phyloP scores from a whole-genome alignment of 2,329 filamentous ascomycete genomes.

The Botrytis paeoniae region DNA sequence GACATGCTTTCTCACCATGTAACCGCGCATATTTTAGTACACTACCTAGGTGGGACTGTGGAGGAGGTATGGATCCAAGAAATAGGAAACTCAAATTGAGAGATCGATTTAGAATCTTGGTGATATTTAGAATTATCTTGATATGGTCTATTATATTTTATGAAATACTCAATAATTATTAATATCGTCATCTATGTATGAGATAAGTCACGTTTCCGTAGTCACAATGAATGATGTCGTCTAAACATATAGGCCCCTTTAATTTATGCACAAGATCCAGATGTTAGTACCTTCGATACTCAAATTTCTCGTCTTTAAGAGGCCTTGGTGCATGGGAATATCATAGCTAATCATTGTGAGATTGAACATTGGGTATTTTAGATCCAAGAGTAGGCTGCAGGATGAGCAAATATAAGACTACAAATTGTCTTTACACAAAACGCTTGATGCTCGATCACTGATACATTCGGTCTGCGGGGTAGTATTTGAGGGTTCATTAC shows the following conservation, averaged over 20 bases:
- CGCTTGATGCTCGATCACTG: background rate
- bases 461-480: too few species aligned
- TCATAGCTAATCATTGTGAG: background rate
- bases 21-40: slow-evolving; percentile 12
- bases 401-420: background rate
- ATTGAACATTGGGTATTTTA: background rate
- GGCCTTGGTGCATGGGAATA: too few species aligned
- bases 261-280: background rate
- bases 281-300: background rate
- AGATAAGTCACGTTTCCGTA: background rate
- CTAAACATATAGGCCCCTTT: background rate
- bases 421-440: background rate
- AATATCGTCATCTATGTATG: background rate
- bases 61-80: background rate
- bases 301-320: background rate
- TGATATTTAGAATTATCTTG: background rate
- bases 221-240: background rate
- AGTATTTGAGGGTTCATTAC: background rate
- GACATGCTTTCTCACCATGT: slow-evolving; percentile 16
- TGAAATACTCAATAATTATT: background rate
- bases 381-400: background rate
- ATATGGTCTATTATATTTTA: background rate
- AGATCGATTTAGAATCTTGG: background rate
- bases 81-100: background rate
- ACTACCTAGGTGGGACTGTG: slow-evolving; percentile 1